Evolutionary conservation across 2,329 filamentous ascomycete species (phyloP).

Genomic region (Metarhizium brunneum): DNA sequence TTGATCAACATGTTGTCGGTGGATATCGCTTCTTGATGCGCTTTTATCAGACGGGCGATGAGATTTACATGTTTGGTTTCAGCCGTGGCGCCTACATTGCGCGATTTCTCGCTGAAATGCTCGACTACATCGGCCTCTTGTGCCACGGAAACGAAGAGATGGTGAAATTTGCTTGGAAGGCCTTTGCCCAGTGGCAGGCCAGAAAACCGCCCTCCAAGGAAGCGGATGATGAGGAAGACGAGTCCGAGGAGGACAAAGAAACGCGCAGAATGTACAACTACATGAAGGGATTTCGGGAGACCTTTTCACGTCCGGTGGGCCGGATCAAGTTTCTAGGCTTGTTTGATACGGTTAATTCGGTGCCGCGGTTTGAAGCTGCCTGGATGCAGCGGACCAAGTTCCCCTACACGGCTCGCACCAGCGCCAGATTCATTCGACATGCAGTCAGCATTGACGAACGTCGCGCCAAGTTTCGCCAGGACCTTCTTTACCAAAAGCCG

Average conservation of each 20-base stretch:
- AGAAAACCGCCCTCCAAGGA: conserved; percentile 37
- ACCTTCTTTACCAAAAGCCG: conserved; percentile 49
- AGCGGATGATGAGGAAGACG: conserved; percentile 32
- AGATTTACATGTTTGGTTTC: conserved; percentile 68
- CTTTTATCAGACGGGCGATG: conserved; percentile 54
- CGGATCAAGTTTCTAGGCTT: conserved; percentile 69
- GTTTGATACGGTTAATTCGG: conserved; percentile 76
- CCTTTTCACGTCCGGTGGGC: conserved; percentile 66
- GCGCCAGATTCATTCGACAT: conserved; percentile 54
- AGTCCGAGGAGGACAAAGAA: conserved; percentile 18
- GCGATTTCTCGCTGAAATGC: conserved; percentile 72
- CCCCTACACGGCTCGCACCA: conserved; percentile 53
- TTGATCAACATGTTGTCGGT: conserved; percentile 74
- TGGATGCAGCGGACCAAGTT: conserved; percentile 77
- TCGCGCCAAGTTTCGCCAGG: conserved; percentile 62
- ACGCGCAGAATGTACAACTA: conserved; percentile 56
- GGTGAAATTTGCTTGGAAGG: conserved; percentile 76
- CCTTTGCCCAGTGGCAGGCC: conserved; percentile 64
- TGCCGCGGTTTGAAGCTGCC: conserved; percentile 64
- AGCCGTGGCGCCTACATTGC: conserved; percentile 65
- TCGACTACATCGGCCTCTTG: conserved; percentile 72
- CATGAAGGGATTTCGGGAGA: conserved; percentile 73
- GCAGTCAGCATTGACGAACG: conserved; percentile 64
- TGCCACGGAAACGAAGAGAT: conserved; percentile 80
- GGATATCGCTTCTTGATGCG: conserved; percentile 75